Percentiles rank a stretch among this genome's conserved stretches.
Conservation (phyloP, 495 filamentous ascomycete species). For the Pseudotulostoma volvatum region DNA sequence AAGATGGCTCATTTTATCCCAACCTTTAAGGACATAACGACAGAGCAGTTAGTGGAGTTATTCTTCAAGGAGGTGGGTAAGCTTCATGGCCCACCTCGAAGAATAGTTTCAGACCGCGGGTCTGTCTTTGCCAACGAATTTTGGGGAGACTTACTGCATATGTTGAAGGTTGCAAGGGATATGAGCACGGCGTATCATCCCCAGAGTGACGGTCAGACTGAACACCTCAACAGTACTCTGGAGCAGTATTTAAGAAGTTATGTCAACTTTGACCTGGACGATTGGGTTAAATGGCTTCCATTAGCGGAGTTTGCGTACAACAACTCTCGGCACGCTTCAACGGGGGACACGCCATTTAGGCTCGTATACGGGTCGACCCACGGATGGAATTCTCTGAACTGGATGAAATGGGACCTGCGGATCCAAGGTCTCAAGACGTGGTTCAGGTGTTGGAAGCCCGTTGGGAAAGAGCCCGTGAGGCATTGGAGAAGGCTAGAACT, state of each 20-base stretch:
- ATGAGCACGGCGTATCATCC: conserved; percentile 6
- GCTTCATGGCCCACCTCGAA: conserved; percentile 5
- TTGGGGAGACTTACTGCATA: conserved; percentile 4
- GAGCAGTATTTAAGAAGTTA: conserved; percentile 6
- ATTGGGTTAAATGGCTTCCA: conserved; percentile 13
- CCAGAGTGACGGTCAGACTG: conserved; percentile 7
- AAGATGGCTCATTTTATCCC: neutral
- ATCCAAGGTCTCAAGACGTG: no score
- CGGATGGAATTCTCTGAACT: no score
- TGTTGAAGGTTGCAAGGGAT: neutral
- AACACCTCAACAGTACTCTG: conserved; percentile 7
- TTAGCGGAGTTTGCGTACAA: conserved; percentile 16
- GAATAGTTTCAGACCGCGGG: neutral
- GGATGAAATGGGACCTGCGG: no score
- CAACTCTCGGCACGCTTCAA: conserved; percentile 1
- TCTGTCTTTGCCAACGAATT: neutral
- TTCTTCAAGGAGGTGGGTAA: neutral
- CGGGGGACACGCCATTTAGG: conserved; percentile 5
- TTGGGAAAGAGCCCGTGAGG: no score
- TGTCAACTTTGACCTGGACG: conserved; percentile 12
- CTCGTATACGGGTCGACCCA: neutral
- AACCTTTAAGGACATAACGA: neutral
- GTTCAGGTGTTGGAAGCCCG: no score
- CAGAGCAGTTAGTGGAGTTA: neutral
- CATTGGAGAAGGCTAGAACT: neutral